Evolutionary conservation across 2,329 filamentous ascomycete species (phyloP).

Genomic region (Apiospora phragmitis): DNA sequence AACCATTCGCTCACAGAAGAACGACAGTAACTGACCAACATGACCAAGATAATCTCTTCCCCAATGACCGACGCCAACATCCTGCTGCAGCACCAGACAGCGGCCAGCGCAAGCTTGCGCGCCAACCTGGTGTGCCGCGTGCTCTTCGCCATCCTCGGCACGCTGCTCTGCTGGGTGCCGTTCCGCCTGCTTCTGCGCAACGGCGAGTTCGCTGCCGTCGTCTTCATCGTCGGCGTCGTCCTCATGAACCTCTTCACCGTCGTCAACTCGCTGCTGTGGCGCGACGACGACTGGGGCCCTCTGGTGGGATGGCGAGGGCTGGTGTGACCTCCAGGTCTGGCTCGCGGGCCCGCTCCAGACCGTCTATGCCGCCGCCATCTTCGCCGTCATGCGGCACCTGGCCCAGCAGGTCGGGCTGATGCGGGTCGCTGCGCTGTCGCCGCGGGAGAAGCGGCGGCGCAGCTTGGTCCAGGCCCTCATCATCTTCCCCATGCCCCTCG

Average conservation of each 20-base stretch:
- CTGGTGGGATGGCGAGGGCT: constrained; percentile 54
- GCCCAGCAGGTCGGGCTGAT: constrained; percentile 49
- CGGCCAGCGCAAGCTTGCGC: background rate
- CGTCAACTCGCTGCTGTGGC: constrained; percentile 55
- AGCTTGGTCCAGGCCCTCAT: constrained; percentile 50
- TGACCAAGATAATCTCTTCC: background rate
- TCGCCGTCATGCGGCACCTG: constrained; percentile 56
- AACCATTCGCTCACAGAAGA: background rate
- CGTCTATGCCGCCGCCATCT: constrained; percentile 50
- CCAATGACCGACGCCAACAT: constrained; percentile 1
- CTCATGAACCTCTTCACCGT: constrained; percentile 49
- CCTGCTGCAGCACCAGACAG: background rate
- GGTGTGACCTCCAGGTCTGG: constrained; percentile 54
- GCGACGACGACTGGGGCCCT: constrained; percentile 45
- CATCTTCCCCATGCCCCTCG: constrained; percentile 53
- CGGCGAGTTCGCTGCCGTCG: constrained; percentile 53
- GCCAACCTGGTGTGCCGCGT: constrained; percentile 53
- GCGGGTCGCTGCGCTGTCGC: constrained; percentile 40
- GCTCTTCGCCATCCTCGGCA: constrained; percentile 44
- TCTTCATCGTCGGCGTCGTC: constrained; percentile 48
- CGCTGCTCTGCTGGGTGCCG: constrained; percentile 50
- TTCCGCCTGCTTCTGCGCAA: constrained; percentile 51
- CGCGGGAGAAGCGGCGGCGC: constrained; percentile 41
- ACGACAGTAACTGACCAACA: background rate
- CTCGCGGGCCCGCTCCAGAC: constrained; percentile 37